Conservation (phyloP, 23 red algal genomes). For the Rhodosorus marinus region DNA sequence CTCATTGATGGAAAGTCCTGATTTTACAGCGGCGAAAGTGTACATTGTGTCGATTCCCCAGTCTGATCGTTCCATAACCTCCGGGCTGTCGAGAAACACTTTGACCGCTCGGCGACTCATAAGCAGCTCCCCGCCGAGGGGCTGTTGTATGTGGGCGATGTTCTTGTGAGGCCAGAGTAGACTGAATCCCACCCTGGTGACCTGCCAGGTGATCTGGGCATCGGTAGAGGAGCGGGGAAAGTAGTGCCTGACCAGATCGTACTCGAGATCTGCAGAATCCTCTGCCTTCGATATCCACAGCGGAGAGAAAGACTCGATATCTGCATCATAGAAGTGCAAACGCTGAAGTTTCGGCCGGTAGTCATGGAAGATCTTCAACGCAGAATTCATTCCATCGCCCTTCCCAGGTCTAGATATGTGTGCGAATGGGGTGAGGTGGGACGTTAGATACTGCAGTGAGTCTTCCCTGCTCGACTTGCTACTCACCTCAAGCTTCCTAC, state of each 20-base stretch:
- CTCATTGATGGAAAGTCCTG: conserved; percentile 21
- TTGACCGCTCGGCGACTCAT: conserved; percentile 11
- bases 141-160: conserved; percentile 39
- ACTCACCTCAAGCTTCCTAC: no score
- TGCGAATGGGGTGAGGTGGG: background rate
- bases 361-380: no score
- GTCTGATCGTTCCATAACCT: conserved; percentile 23
- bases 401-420: conserved; percentile 3
- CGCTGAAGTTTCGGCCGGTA: conserved; percentile 24
- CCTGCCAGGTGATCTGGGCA: conserved; percentile 50
- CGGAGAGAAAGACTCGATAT: conserved; percentile 40
- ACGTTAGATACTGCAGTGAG: conserved; percentile 8
- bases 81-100: conserved; percentile 12
- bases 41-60: conserved; percentile 67
- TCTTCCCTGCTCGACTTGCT: no score
- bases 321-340: conserved; percentile 58
- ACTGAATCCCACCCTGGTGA: conserved; percentile 39
- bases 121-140: conserved; percentile 48
- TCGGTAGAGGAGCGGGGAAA: conserved; percentile 38
- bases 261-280: conserved; percentile 25
- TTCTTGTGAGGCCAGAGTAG: conserved; percentile 25
- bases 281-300: conserved; percentile 38
- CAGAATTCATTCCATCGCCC: conserved; percentile 63
- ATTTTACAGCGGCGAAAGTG: conserved; percentile 40
- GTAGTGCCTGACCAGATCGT: conserved; percentile 47